A percentile compares a stretch with the other conserved stretches of the same genome.
Conservation (phyloP, 2,329 filamentous ascomycete species). For the Stylonectria norvegica region DNA sequence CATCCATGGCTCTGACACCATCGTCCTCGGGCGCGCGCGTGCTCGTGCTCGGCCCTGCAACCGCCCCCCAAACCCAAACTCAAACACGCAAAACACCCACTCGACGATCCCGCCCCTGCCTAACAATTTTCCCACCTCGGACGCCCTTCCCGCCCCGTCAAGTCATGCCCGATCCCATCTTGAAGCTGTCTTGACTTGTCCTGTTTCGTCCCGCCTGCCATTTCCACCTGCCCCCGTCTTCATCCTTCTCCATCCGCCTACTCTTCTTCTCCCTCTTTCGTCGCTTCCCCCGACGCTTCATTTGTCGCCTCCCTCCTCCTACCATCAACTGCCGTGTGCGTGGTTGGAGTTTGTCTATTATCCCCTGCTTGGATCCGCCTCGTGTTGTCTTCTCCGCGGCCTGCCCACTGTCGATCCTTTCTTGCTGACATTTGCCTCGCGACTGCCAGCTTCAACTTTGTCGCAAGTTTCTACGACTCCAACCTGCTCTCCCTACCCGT, state of each 20-base stretch:
- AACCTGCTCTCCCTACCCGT: neutral
- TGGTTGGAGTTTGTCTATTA: conserved; percentile 1
- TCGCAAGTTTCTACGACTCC: conserved; percentile 20
- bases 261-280: conserved; percentile 15
- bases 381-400: conserved; percentile 12
- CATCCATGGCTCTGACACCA: conserved; percentile 23
- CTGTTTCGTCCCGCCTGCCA: too few relatives aligned
- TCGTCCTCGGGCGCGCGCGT: conserved; percentile 21
- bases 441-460: conserved; percentile 18
- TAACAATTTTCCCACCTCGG: conserved; percentile 11
- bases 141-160: conserved; percentile 11
- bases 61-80: too few relatives aligned
- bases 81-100: conserved; percentile 13
- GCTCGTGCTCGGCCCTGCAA: conserved; percentile 11
- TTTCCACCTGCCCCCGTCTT: conserved; percentile 7
- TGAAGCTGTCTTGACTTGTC: neutral
- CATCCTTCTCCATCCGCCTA: conserved; percentile 15
- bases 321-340: neutral
- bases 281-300: conserved; percentile 6
- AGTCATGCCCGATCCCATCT: neutral
- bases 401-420: conserved; percentile 10
- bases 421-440: conserved; percentile 8
- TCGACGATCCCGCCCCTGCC: conserved; percentile 16
- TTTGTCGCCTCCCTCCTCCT: conserved; percentile 1
- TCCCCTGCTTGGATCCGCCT: conserved; percentile 12